Conservation (phyloP, 495 filamentous ascomycete genomes). For the Penicillium waksmanii region DNA sequence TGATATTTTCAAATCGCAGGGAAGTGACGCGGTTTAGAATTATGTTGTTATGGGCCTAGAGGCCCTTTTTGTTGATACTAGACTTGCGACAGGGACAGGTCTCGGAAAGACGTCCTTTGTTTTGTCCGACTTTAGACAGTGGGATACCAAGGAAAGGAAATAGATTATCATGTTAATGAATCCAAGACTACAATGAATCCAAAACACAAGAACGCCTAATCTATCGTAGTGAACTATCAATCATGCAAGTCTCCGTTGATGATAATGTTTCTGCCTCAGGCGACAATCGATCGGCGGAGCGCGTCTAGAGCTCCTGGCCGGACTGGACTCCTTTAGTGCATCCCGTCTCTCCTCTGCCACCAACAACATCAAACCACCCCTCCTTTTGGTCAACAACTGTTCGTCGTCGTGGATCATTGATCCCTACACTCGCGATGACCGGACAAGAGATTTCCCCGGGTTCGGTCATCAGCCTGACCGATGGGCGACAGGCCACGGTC, state of each 20-base stretch:
- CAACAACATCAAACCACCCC: conserved; percentile 10
- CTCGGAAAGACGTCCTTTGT: background rate
- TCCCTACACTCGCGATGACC: conserved; percentile 34
- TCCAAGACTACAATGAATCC: background rate
- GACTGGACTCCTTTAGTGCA: conserved; percentile 14
- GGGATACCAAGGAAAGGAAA: background rate
- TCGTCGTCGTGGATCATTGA: conserved; percentile 22
- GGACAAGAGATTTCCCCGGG: conserved; percentile 45
- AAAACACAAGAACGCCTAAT: background rate
- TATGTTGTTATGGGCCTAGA: background rate
- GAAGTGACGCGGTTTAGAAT: conserved; percentile 15
- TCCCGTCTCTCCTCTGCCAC: conserved; percentile 9
- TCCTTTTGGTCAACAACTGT: conserved; percentile 11
- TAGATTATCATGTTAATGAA: conserved; percentile 1
- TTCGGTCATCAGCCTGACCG: conserved; percentile 68
- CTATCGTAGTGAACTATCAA: too few relatives aligned
- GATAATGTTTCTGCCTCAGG: conserved; percentile 22
- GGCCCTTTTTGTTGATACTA: background rate
- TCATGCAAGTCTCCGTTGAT: too few relatives aligned
- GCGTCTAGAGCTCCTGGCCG: conserved; percentile 13
- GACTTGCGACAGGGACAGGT: background rate
- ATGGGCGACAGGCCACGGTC: conserved; percentile 76
- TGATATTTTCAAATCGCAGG: conserved; percentile 65
- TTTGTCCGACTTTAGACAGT: background rate
- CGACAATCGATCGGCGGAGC: conserved; percentile 6